Conservation (phyloP, 2,329 filamentous ascomycete species). For the Leptodontidium sp. region DNA sequence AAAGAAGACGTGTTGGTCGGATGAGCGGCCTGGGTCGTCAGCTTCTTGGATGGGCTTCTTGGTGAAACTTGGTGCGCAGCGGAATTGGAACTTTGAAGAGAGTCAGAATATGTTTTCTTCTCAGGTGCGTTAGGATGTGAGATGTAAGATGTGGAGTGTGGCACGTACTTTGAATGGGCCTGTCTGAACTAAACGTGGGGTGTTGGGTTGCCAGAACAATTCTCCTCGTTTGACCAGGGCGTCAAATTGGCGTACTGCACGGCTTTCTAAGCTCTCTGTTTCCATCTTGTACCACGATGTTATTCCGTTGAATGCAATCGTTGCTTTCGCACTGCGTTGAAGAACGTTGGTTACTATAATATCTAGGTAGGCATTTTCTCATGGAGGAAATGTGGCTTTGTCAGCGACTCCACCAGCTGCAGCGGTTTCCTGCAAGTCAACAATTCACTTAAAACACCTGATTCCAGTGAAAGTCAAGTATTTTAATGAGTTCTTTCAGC, state of each 20-base stretch:
- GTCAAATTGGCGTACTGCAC: conserved; percentile 23
- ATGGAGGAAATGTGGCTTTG: conserved; percentile 3
- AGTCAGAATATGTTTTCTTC: neutral
- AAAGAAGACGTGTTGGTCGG: conserved; percentile 41
- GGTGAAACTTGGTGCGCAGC: conserved; percentile 34
- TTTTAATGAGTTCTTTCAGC: neutral
- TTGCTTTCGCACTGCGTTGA: too few relatives aligned
- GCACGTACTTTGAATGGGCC: conserved; percentile 14
- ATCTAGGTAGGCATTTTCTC: neutral
- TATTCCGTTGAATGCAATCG: neutral
- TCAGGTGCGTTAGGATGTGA: neutral
- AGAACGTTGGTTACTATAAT: too few relatives aligned
- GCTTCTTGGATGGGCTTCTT: conserved; percentile 39
- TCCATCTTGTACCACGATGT: neutral
- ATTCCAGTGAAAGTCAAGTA: neutral
- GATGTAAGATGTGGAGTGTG: neutral
- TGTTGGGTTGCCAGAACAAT: conserved; percentile 20
- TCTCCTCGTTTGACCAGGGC: conserved; percentile 22
- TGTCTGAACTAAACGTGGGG: conserved; percentile 13
- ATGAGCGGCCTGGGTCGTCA: conserved; percentile 41
- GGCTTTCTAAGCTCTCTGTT: conserved; percentile 1
- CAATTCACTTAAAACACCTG: neutral
- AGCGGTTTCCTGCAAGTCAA: neutral
- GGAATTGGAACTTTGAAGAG: conserved; percentile 44
- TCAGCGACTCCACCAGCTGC: conserved; percentile 10